These are phyloP conservation scores for Rhynchosporium secalis DNA, from an alignment of 2,329 filamentous ascomycete genomes.

Conservation along the genomic window DNA sequence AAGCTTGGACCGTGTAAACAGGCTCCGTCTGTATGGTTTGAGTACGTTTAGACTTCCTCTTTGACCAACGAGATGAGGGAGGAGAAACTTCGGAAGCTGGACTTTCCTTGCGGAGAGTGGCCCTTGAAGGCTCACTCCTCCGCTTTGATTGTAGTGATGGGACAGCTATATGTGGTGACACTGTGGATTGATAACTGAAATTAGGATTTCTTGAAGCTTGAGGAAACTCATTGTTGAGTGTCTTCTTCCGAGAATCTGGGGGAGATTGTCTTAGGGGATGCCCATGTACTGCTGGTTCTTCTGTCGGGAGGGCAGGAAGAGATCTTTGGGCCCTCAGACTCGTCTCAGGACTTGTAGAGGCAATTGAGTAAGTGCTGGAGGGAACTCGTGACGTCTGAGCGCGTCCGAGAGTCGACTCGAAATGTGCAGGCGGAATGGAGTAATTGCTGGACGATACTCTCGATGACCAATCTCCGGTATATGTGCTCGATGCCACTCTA, in stretches of 20 bases:
- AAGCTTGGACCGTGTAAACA: constrained; percentile 33
- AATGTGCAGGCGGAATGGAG: constrained; percentile 16
- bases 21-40: constrained; percentile 21
- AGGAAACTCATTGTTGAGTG: constrained; percentile 4
- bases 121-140: constrained; percentile 23
- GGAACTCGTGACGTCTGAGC: constrained; percentile 13
- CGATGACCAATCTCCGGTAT: constrained; percentile 19
- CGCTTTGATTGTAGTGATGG: constrained; percentile 10
- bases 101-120: constrained; percentile 4
- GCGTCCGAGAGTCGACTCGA: constrained; percentile 17
- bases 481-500: constrained; percentile 25
- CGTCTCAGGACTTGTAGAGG: constrained; percentile 19
- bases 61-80: constrained; percentile 20
- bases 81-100: constrained; percentile 11
- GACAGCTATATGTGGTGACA: constrained; percentile 10
- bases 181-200: constrained; percentile 1
- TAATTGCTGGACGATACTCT: constrained; percentile 22
- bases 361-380: constrained; percentile 21
- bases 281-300: constrained; percentile 14
- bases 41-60: constrained; percentile 19
- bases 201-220: constrained; percentile 5
- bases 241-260: constrained; percentile 19
- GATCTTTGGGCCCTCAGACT: constrained; percentile 22
- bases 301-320: constrained; percentile 24
- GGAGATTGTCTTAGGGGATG: constrained; percentile 23